Evolutionary conservation across 2,329 filamentous ascomycete species (phyloP).

Genomic region (Colletotrichum tropicicola): DNA sequence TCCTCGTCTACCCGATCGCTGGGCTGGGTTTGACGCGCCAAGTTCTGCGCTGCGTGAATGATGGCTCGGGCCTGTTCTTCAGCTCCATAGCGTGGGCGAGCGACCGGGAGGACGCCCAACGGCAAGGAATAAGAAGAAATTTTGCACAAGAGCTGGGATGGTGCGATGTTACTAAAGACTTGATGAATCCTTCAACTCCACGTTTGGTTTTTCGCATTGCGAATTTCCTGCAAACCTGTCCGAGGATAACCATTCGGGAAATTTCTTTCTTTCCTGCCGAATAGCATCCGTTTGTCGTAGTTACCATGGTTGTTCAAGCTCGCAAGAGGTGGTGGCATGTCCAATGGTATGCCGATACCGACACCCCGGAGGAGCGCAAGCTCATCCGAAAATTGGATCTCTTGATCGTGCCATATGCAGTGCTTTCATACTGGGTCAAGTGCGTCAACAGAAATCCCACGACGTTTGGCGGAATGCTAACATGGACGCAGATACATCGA

Average conservation of each 20-base stretch:
- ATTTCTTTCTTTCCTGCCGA: neutral
- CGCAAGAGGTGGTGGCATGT: slow-evolving; percentile 45
- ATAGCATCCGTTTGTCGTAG: neutral
- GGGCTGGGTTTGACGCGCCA: neutral
- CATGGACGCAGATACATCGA: slow-evolving; percentile 4
- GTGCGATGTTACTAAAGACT: slow-evolving; percentile 2
- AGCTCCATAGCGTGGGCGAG: no score
- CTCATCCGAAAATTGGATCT: slow-evolving; percentile 53
- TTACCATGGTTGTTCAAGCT: slow-evolving; percentile 14
- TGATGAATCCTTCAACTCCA: neutral
- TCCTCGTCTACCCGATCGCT: neutral
- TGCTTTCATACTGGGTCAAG: slow-evolving; percentile 39
- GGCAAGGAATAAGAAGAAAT: neutral
- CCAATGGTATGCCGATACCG: slow-evolving; percentile 59
- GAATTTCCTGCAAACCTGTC: no score
- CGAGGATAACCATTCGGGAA: neutral
- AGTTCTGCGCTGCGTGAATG: neutral
- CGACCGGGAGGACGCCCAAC: no score
- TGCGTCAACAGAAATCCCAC: neutral
- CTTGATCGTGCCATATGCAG: slow-evolving; percentile 45
- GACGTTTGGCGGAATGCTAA: neutral
- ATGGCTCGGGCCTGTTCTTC: neutral
- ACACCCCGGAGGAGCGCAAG: slow-evolving; percentile 51
- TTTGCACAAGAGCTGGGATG: neutral
- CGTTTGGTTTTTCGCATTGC: no score